phyloP scores from a whole-genome alignment of 192 early-diverging fungal genomes.

The Coemansia sp. region DNA sequence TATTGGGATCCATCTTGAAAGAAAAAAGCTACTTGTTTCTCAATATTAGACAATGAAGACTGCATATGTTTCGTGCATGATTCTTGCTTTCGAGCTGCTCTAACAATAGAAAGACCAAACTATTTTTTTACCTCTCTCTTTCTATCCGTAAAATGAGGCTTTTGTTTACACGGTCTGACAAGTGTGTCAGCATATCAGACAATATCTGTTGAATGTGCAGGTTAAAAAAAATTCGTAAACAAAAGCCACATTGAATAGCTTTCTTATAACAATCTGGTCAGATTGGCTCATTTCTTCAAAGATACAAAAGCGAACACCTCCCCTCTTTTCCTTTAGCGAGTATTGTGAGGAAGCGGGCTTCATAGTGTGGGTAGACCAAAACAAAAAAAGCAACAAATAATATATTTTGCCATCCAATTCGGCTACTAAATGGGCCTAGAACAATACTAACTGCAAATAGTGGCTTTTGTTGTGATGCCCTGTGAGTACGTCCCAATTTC shows the following conservation, averaged over 20 bases:
- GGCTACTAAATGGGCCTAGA: constrained; percentile 2
- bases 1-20: background rate
- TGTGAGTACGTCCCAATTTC: background rate
- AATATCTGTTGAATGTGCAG: background rate
- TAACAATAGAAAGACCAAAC: background rate
- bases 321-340: background rate
- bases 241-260: background rate
- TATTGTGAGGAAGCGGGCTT: background rate
- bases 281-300: background rate
- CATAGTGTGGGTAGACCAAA: background rate
- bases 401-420: constrained; percentile 1
- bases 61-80: background rate
- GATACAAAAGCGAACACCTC: background rate
- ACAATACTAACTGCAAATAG: background rate
- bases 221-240: background rate
- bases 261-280: background rate
- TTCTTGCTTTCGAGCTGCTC: background rate
- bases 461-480: constrained; percentile 9
- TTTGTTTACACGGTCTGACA: background rate
- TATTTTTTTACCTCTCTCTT: background rate
- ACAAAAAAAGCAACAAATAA: constrained; percentile 1
- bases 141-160: background rate
- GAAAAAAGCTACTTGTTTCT: background rate
- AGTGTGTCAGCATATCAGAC: background rate
- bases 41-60: background rate